Evolutionary conservation across 2,329 filamentous ascomycete species (phyloP).

Genomic region (Cyclaneusma minus): DNA sequence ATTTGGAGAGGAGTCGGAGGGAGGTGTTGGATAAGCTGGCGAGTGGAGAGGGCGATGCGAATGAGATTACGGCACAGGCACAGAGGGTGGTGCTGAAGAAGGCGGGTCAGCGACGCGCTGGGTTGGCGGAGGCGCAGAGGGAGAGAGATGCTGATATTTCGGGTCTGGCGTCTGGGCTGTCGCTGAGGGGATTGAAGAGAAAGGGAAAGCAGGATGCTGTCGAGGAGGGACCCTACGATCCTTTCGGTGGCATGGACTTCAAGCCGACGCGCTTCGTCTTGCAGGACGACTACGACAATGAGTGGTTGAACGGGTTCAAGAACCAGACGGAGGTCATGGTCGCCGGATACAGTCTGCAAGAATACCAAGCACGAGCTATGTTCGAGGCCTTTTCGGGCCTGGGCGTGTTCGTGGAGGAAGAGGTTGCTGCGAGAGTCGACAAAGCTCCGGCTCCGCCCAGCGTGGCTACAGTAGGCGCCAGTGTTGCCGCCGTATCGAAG

Average conservation of each 20-base stretch:
- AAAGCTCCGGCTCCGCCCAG: slow-evolving; percentile 17
- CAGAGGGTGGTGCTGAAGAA: slow-evolving; percentile 56
- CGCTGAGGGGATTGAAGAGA: slow-evolving; percentile 70
- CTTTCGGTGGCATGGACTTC: slow-evolving; percentile 64
- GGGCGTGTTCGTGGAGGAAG: slow-evolving; percentile 74
- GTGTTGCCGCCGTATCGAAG: slow-evolving; percentile 16
- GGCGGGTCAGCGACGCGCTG: slow-evolving; percentile 41
- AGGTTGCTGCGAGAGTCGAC: slow-evolving; percentile 20
- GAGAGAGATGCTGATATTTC: slow-evolving; percentile 6
- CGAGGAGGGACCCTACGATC: slow-evolving; percentile 68
- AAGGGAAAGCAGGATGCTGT: slow-evolving; percentile 37
- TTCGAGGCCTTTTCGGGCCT: slow-evolving; percentile 84
- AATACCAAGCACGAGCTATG: slow-evolving; percentile 69
- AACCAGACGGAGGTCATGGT: slow-evolving; percentile 51
- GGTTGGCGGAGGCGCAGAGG: slow-evolving; percentile 14
- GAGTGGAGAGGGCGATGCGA: slow-evolving; percentile 44
- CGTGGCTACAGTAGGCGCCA: slow-evolving; percentile 21
- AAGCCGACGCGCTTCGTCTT: slow-evolving; percentile 55
- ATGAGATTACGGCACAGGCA: slow-evolving; percentile 36
- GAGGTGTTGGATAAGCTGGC: slow-evolving; percentile 58
- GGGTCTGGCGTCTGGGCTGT: slow-evolving; percentile 23
- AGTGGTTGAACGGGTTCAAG: slow-evolving; percentile 53
- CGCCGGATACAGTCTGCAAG: slow-evolving; percentile 69
- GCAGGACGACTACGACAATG: slow-evolving; percentile 56
- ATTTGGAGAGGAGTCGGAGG: slow-evolving; percentile 45